phyloP scores from a whole-genome alignment of 306 rosid species.

The apple (Malus domestica) region DNA sequence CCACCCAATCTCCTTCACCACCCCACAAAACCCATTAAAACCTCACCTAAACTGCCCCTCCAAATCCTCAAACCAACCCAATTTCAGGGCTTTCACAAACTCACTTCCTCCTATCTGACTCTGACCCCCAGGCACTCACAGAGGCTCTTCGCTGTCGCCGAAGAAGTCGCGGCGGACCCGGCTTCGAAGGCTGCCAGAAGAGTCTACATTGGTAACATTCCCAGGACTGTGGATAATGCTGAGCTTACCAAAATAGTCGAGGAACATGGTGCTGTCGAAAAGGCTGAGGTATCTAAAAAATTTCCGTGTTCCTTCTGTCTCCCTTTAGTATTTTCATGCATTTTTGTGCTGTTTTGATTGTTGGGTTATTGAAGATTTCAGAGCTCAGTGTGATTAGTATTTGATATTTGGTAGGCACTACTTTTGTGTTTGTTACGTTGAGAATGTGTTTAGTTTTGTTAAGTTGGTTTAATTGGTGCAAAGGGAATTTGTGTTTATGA shows the following conservation, averaged over 20 bases:
- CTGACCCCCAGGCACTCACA: conserved; percentile 3
- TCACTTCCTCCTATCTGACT: conserved; percentile 12
- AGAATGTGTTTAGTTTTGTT: neutral
- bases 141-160: conserved; percentile 51
- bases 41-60: conserved; percentile 22
- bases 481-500: neutral
- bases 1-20: conserved; percentile 39
- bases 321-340: neutral
- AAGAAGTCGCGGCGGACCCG: conserved; percentile 36
- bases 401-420: neutral
- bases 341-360: neutral
- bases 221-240: conserved; percentile 52
- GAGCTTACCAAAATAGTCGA: conserved; percentile 60
- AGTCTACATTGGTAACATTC: conserved; percentile 84
- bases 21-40: conserved; percentile 25
- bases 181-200: conserved; percentile 52
- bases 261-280: conserved; percentile 84
- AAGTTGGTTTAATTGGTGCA: neutral
- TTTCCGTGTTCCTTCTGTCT: neutral
- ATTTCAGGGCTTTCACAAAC: conserved; percentile 21
- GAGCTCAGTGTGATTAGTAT: neutral
- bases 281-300: conserved; percentile 48
- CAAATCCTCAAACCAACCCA: conserved; percentile 24
- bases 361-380: neutral
- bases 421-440: neutral